Base-by-base conservation (phyloP, 306 rosid species). In the Fagus sylvatica region DNA sequence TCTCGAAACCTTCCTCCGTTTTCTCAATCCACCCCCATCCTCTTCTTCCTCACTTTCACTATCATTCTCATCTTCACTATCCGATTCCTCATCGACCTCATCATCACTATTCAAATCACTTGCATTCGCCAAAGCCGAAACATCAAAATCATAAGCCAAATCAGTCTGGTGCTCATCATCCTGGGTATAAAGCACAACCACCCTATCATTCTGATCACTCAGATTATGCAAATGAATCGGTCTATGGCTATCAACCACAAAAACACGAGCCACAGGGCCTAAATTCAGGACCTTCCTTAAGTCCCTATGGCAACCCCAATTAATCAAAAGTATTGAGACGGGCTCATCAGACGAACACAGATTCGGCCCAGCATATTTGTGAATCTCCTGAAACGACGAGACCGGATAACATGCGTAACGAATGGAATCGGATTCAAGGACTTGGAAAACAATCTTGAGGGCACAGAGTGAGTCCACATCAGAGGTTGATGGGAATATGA, bases 391-490 rank as follows among this genome's bases (percentile, higher is more conserved):
- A 34, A 96, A 96, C 6, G 99, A 93, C 0, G 99, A 96, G 1
- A 96, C 99, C 0, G 99, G 99, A 41, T 91, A 96, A 68, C 93
- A 96, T 0, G 98, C 88, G 62, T 93, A 96, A 8, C 84, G 88
- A 4, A 96, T 76, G 7, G 97, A 88, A 80, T 96, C 99, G 1
- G 98, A 93, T 5, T 90, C 91, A 15, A 96, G 97, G 56, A 96
- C 88, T 33, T 89, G 93, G 73, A 90, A 86, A 30, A 91, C 85
- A 75, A 91, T 90, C 68, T 87, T 91, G 65, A 96, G 87, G 0
- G 98, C 88, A 53, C 99, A 96, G 39, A 96, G 90, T 0, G 99
- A 96, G 57, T 96, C 99, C 0, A 69, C 97, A 72, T 96, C 99
- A 22, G 98, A 96, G 42, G 99, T 93, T 0, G 99, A 96, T 1